Evolutionary conservation across 169 alveolate species (phyloP), one percentile per base, ranked within the genome.

Genomic region (Eimeria acervulina): DNA sequence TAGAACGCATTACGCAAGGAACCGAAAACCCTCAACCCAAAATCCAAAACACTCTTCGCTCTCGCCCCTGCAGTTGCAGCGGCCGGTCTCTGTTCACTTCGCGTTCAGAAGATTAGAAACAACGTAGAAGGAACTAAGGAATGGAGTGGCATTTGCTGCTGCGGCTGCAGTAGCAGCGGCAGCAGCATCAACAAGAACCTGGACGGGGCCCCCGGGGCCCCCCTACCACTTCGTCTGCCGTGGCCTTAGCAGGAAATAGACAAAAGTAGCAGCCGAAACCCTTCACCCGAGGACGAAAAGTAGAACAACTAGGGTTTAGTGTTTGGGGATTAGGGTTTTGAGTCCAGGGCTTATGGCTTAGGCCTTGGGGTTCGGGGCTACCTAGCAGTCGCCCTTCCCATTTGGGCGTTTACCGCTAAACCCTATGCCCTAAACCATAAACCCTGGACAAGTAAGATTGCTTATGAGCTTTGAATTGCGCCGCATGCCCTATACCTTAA

Each of bases 161-260:
- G 44, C 81, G 26, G 17, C 44, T 10, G 81, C 44, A n/a, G 21
- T 23, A 31, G 81, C 81, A 31, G 44, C 47, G 12, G 21, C 81
- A 31, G 81, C 44, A 31, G 81, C 81, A 31, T 12, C 81, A 59
- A 59, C 68, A 59, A n/a, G 81, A 36, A 70, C 81, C 2, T 2
- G 47, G 19, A 26, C 44, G 81, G 21, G 80, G 81, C 44, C 81
- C 81, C 81, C 81, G 21, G 44, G 81, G 81, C 47, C 81, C 44
- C 81, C 81, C 26, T 13, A 12, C 68, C 19, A 19, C 68, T 21
- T 17, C n/a, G 8, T 59, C 0, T 59, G 68, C n/a, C 6, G 68
- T 12, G 68, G 68, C 8, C n/a, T 59, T 12, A n/a, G 68, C 68
- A 21, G n/a, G 0, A 59, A 21, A 59, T 5, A 3, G 21, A 5